phyloP scores from a whole-genome alignment of 2,329 filamentous ascomycete species.

The Sclerotinia subarctica region DNA sequence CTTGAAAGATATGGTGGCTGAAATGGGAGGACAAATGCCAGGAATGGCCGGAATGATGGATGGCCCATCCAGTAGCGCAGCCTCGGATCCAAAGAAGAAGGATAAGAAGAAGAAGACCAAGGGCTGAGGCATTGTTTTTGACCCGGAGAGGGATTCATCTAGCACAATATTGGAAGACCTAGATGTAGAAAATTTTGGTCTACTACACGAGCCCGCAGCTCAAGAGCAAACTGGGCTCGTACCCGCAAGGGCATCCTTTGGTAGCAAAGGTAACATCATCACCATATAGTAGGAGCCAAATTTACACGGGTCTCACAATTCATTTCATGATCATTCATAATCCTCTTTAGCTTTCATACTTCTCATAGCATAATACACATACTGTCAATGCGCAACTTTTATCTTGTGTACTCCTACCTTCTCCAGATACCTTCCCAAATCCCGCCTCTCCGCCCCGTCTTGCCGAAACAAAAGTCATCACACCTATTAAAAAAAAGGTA shows the following conservation, averaged over 20 bases:
- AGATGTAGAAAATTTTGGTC: not conserved
- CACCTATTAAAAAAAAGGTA: no score
- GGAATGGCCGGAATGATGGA: constrained; percentile 43
- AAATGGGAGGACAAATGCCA: constrained; percentile 61
- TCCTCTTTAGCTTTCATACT: not conserved
- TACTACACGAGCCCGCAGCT: not conserved
- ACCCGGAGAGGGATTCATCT: not conserved
- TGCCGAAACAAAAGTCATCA: not conserved
- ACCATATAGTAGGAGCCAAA: not conserved
- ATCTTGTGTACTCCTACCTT: not conserved
- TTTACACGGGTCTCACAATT: not conserved
- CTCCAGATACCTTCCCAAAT: not conserved
- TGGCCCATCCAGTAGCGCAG: constrained; percentile 34
- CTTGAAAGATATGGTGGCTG: constrained; percentile 94
- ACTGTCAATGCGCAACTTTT: not conserved
- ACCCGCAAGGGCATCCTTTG: constrained; percentile 19
- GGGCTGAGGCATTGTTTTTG: constrained; percentile 22
- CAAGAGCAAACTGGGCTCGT: not conserved
- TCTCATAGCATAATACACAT: not conserved
- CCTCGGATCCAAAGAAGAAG: constrained; percentile 48
- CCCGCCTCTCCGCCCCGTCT: not conserved
- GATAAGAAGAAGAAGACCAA: constrained; percentile 40
- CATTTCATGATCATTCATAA: not conserved
- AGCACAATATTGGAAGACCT: not conserved
- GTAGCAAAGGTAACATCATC: constrained; percentile 18